phyloP scores from a whole-genome alignment of 2,329 filamentous ascomycete genomes.

The Ceratocystis cacaofunesta region DNA sequence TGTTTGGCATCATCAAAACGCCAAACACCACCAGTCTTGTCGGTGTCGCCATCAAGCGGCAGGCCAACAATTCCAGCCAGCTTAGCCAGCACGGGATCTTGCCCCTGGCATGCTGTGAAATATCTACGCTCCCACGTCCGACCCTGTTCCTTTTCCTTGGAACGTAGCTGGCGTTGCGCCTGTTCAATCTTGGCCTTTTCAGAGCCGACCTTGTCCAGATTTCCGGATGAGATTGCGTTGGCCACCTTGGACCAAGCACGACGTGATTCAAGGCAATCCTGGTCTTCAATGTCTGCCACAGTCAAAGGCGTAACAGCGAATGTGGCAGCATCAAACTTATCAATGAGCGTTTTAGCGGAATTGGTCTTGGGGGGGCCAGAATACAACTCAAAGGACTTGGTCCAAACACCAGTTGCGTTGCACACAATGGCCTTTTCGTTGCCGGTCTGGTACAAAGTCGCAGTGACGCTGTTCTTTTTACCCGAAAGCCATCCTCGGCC shows the following conservation, averaged over 20 bases:
- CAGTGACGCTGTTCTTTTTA: constrained; percentile 84
- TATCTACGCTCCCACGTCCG: constrained; percentile 70
- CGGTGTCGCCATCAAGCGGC: constrained; percentile 36
- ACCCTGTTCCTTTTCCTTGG: constrained; percentile 59
- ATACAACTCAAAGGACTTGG: constrained; percentile 63
- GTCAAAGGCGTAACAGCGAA: constrained; percentile 50
- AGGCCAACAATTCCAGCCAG: constrained; percentile 35
- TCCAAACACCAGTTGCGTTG: constrained; percentile 85
- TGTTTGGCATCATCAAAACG: constrained; percentile 37
- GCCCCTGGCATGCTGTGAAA: constrained; percentile 44
- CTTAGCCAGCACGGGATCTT: constrained; percentile 31
- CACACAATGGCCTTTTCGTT: constrained; percentile 62
- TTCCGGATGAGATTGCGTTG: constrained; percentile 55
- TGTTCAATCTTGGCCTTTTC: constrained; percentile 89
- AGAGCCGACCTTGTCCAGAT: constrained; percentile 63
- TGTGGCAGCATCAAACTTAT: constrained; percentile 44
- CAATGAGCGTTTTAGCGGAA: constrained; percentile 34
- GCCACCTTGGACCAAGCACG: constrained; percentile 81
- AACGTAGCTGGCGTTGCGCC: constrained; percentile 60
- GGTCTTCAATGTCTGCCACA: constrained; percentile 57
- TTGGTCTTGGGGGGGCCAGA: constrained; percentile 43
- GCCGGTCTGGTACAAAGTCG: constrained; percentile 54
- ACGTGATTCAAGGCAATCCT: constrained; percentile 76
- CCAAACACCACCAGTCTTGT: constrained; percentile 48
- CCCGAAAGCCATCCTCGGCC: constrained; percentile 90